Percentiles rank a stretch among this genome's conserved stretches.
These are phyloP conservation scores for Lolium multiflorum DNA, from an alignment of 176 grass and related monocot species.

Conservation along the genomic window DNA sequence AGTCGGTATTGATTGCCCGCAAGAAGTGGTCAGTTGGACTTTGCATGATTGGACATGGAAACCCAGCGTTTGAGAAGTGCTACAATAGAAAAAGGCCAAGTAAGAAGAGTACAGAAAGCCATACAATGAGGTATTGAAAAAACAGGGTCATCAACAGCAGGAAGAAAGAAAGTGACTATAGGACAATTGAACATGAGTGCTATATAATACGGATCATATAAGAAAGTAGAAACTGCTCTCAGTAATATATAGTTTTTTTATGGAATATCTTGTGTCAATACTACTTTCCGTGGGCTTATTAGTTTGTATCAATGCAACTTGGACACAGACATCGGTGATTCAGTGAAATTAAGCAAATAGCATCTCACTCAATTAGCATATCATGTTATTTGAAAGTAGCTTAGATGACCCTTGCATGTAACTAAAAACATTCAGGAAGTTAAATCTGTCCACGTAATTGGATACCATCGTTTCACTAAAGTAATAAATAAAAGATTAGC, in stretches of 20 bases:
- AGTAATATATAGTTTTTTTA: background rate
- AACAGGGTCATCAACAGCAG: background rate
- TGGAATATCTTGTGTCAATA: background rate
- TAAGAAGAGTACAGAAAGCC: conserved; percentile 29
- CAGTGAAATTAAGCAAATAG: background rate
- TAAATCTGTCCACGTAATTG: background rate
- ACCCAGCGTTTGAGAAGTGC: conserved; percentile 99
- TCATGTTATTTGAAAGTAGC: background rate
- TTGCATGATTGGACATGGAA: conserved; percentile 99
- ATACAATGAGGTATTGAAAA: background rate
- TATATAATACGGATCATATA: conserved; percentile 10
- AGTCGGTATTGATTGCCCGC: conserved; percentile 96
- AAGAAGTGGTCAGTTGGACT: conserved; percentile 97
- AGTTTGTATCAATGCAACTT: conserved; percentile 16
- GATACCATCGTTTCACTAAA: background rate
- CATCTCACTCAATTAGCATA: background rate
- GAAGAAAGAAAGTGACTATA: conserved; percentile 8
- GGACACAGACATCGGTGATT: background rate
- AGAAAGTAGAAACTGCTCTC: background rate
- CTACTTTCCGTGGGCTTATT: background rate
- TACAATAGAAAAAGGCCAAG: conserved; percentile 48
- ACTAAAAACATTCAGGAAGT: background rate
- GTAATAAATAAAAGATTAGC: background rate
- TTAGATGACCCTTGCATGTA: background rate
- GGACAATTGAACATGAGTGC: background rate